Conservation (phyloP, 768 basidiomycete genomes). For the Naganishia onofrii region DNA sequence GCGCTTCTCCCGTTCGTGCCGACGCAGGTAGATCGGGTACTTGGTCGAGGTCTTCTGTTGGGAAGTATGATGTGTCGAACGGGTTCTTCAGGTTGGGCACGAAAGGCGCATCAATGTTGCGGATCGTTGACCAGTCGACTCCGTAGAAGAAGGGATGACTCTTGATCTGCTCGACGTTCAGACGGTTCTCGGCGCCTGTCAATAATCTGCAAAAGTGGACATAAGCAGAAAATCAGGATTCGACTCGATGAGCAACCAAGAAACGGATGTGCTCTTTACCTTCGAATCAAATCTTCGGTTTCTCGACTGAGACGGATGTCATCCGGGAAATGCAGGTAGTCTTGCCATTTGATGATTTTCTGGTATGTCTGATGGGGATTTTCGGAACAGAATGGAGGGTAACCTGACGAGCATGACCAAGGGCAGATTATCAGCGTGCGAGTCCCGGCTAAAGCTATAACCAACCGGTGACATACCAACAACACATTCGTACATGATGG, state of each 20-base stretch:
- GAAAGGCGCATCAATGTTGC: slow-evolving; percentile 88
- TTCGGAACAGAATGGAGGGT: slow-evolving; percentile 95
- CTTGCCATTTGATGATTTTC: slow-evolving; percentile 93
- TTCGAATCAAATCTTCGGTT: slow-evolving; percentile 79
- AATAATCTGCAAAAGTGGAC: slow-evolving; percentile 58
- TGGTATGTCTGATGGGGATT: slow-evolving; percentile 96
- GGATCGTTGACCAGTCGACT: slow-evolving; percentile 86
- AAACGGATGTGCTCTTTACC: slow-evolving; percentile 57
- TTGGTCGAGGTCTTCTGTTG: slow-evolving; percentile 87
- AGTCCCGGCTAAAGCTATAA: background rate
- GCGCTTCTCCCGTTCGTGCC: slow-evolving; percentile 51
- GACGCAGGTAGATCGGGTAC: slow-evolving; percentile 58
- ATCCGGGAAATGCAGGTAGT: slow-evolving; percentile 82
- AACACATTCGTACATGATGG: slow-evolving; percentile 97
- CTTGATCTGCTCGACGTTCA: slow-evolving; percentile 83
- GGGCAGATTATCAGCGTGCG: background rate
- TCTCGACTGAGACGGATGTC: slow-evolving; percentile 90
- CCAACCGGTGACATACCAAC: slow-evolving; percentile 58
- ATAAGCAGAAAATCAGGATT: background rate
- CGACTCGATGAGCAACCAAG: background rate
- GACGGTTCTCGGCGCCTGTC: slow-evolving; percentile 73
- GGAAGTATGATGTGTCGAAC: slow-evolving; percentile 98
- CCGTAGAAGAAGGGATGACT: slow-evolving; percentile 69
- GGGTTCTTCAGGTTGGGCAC: slow-evolving; percentile 90
- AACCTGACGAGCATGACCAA: slow-evolving; percentile 55